Conservation (phyloP, 1,284 basidiomycete genomes). For the Gymnopus androsaceus region DNA sequence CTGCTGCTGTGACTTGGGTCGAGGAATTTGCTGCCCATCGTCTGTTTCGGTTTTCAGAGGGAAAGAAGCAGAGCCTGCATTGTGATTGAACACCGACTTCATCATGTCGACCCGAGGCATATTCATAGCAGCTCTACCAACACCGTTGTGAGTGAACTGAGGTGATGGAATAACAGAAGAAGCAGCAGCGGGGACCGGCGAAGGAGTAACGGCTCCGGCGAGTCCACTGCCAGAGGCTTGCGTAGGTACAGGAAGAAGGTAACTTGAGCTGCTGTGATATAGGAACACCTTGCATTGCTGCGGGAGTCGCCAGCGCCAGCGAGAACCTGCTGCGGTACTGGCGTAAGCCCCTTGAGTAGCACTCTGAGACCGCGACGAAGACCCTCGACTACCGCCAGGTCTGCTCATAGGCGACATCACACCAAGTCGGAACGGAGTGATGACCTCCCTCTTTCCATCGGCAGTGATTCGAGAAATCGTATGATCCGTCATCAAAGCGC, state of each 20-base stretch:
- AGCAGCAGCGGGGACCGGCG: slow-evolving; percentile 38
- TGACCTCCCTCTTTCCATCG: slow-evolving; percentile 40
- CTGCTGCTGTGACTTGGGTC: slow-evolving; percentile 4
- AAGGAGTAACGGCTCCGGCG: slow-evolving; percentile 14
- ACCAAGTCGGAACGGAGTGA: slow-evolving; percentile 43
- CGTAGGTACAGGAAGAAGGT: background rate
- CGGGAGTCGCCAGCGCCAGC: no score
- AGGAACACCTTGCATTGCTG: background rate
- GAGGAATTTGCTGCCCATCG: background rate
- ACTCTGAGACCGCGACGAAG: background rate
- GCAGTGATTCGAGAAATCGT: slow-evolving; percentile 38
- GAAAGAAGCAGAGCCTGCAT: background rate
- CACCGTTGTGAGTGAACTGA: slow-evolving; percentile 36
- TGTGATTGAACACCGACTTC: slow-evolving; percentile 29
- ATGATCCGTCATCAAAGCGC: slow-evolving; percentile 45
- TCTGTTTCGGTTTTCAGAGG: background rate
- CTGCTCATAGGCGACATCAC: slow-evolving; percentile 35
- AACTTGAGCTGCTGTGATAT: slow-evolving; percentile 9
- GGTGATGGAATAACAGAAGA: slow-evolving; percentile 30
- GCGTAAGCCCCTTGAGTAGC: background rate
- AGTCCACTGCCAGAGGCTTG: background rate
- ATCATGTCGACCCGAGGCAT: slow-evolving; percentile 43
- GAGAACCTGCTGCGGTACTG: slow-evolving; percentile 17
- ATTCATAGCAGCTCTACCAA: slow-evolving; percentile 41
- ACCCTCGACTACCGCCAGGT: no score